Percentiles rank a stretch among this genome's conserved stretches.
Evolutionary conservation across 805 yeast genomes (phyloP).

Genomic region (Nakazawaea sp.): DNA sequence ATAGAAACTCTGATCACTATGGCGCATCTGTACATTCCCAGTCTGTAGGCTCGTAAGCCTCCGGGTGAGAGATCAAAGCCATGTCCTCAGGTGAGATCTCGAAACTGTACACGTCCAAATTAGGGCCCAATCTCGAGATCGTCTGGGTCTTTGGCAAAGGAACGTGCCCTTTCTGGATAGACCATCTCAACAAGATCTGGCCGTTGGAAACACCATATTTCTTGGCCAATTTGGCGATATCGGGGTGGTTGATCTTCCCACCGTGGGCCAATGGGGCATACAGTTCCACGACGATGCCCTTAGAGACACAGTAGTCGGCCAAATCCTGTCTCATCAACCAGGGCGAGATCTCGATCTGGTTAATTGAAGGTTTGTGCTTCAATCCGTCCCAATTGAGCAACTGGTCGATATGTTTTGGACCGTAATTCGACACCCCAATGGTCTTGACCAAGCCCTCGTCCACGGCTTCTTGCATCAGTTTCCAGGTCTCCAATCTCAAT

Average conservation of each 20-base stretch:
- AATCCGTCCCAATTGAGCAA: conserved; percentile 49
- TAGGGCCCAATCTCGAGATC: conserved; percentile 41
- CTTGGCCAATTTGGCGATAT: conserved; percentile 39
- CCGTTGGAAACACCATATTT: conserved; percentile 45
- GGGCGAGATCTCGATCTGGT: conserved; percentile 81
- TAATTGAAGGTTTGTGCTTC: conserved; percentile 58
- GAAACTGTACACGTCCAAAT: conserved; percentile 50
- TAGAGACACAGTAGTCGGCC: conserved; percentile 48
- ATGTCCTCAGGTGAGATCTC: conserved; percentile 35
- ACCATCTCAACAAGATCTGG: conserved; percentile 69
- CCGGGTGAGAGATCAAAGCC: conserved; percentile 36
- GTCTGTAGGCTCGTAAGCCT: conserved; percentile 64
- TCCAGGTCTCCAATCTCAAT: conserved; percentile 55
- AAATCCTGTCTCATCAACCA: conserved; percentile 69
- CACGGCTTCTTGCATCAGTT: conserved; percentile 69
- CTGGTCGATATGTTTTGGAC: conserved; percentile 51
- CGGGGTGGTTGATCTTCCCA: conserved; percentile 46
- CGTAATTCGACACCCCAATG: conserved; percentile 78
- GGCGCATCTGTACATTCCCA: conserved; percentile 70
- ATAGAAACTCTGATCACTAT: conserved; percentile 22
- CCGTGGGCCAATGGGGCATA: conserved; percentile 74
- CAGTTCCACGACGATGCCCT: conserved; percentile 62
- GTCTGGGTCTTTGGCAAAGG: conserved; percentile 65
- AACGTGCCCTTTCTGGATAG: conserved; percentile 61
- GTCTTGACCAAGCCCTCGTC: conserved; percentile 50